phyloP scores from a whole-genome alignment of 2,329 filamentous ascomycete species.

The Coniella lustricola region DNA sequence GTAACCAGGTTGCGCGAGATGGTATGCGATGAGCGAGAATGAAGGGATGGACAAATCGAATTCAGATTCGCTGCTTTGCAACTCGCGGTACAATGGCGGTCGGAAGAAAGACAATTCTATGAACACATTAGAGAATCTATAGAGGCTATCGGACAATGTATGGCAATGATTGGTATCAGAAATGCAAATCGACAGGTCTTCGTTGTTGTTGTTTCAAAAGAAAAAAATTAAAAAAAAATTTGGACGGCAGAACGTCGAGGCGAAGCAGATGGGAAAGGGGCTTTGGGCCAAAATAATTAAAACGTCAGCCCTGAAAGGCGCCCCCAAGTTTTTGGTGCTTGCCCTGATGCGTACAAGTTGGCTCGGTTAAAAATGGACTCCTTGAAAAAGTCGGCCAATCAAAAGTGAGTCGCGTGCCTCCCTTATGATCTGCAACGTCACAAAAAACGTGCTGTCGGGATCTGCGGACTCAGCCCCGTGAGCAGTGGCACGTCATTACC shows the following conservation, averaged over 20 bases:
- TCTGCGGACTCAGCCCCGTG: neutral
- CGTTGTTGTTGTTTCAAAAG: no score
- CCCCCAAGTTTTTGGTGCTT: neutral
- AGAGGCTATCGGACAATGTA: no score
- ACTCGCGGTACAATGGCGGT: no score
- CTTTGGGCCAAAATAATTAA: neutral
- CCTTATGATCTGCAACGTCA: constrained; percentile 1
- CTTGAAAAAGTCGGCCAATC: neutral
- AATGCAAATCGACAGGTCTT: neutral
- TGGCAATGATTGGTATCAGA: neutral
- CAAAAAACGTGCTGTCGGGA: neutral
- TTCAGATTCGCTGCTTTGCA: no score
- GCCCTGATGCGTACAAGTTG: neutral
- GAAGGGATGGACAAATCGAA: no score
- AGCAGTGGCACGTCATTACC: neutral
- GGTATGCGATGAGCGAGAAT: no score
- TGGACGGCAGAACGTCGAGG: neutral
- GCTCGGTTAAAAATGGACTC: constrained; percentile 1
- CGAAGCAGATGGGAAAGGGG: neutral
- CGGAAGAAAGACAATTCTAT: no score
- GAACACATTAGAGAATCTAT: no score
- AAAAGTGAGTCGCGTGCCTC: neutral
- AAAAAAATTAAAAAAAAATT: no score
- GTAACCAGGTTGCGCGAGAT: no score
- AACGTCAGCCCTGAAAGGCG: neutral